Evolutionary conservation across 495 filamentous ascomycete genomes (phyloP).

Genomic region (Lophium mytilinum): DNA sequence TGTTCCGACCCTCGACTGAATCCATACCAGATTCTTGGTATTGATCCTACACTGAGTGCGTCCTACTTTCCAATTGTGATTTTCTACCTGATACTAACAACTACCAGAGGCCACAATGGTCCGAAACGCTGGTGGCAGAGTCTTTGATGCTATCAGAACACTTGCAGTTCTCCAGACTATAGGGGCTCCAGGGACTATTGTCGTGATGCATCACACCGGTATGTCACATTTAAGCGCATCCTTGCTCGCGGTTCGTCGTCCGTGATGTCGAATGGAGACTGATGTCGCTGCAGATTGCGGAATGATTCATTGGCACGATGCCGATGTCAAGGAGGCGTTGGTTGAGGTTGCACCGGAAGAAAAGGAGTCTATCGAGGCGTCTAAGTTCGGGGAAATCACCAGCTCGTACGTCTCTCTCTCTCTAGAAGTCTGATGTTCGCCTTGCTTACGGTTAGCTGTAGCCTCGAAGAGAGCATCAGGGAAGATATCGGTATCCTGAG

Average conservation of each 20-base stretch:
- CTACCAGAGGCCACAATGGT: slow-evolving; percentile 25
- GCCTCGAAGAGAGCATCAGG: slow-evolving; percentile 28
- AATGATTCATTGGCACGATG: slow-evolving; percentile 30
- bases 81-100: background rate
- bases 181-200: slow-evolving; percentile 21
- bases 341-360: slow-evolving; percentile 24
- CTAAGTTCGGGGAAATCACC: slow-evolving; percentile 29
- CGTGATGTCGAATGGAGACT: background rate
- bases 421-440: background rate
- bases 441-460: background rate
- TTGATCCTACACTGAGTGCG: slow-evolving; percentile 20
- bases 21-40: slow-evolving; percentile 29
- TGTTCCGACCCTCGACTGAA: slow-evolving; percentile 31
- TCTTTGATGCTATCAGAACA: slow-evolving; percentile 26
- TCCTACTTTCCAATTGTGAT: background rate
- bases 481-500: slow-evolving; percentile 26
- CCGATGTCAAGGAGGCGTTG: slow-evolving; percentile 17
- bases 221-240: background rate
- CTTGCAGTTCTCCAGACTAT: slow-evolving; percentile 28
- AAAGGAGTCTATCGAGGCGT: slow-evolving; percentile 14
- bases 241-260: background rate
- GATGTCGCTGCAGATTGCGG: slow-evolving; percentile 16
- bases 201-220: slow-evolving; percentile 26
- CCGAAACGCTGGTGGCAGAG: slow-evolving; percentile 31
- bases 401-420: slow-evolving; percentile 8